Base-by-base conservation (phyloP, 257 asterid genomes). In the Mitragyna speciosa region DNA sequence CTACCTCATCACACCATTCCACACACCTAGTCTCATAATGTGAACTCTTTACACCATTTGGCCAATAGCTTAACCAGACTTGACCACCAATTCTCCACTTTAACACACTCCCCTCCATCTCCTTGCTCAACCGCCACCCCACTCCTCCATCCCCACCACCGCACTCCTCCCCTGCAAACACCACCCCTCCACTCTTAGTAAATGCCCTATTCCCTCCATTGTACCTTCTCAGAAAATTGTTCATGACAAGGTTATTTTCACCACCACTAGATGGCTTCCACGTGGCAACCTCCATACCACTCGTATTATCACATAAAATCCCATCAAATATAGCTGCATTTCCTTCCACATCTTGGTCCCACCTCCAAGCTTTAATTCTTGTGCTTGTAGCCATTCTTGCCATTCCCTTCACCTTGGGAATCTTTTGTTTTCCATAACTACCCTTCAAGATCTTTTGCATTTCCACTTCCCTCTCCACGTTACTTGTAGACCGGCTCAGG, bases 1-100 rank as follows among this genome's bases (percentile, higher is more conserved):
- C 97, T 47, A 94, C 94, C 85, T 94, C 98, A 19, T 92, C 97
- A 70, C 97, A 92, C 97, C 98, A 94, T 76, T 90, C 90, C 73
- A 90, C 82, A 63, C 84, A 83, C 92, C 96, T 87, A 1, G 97
- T 92, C 86, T 94, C 98, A 70, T 80, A 83, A 67, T 84, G 87
- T 2, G 89, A 80, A 72, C 85, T 81, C 5, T 43, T 79, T 0
- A 90, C 84, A 43, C 90, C 88, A 80, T 87, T 89, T 11, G 98
- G 95, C 90, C 83, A 89, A 86, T 92, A 94, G 70, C 89, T 94
- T 77, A 94, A 12, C 97, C 98, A 94, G 73, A 91, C 87, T 79
- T 90, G 79, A 70, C 91, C 97, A 45, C 97, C 98, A 20, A 94
- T 88, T 79, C 97, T 93, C 97, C 97, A 92, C 82, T 87, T 94